A percentile compares a stretch with the other conserved stretches of the same genome.
Evolutionary conservation across 306 rosid species (phyloP).

Genomic region (Casuarina cunninghamiana): DNA sequence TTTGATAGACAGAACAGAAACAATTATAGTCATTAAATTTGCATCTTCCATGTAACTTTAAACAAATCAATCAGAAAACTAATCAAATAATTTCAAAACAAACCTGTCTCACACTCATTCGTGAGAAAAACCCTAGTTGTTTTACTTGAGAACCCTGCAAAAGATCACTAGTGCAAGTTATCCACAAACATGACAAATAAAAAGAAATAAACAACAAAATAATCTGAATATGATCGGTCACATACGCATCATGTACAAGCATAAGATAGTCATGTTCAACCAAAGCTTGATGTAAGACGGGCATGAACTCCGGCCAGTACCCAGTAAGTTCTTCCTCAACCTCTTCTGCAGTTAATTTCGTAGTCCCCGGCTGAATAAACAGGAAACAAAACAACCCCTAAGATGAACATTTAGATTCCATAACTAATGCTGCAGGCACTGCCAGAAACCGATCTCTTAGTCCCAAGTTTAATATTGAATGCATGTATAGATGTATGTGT

Average conservation of each 20-base stretch:
- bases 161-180: background rate
- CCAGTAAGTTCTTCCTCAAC: conserved; percentile 1
- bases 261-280: conserved; percentile 4
- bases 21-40: too few relatives aligned
- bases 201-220: background rate
- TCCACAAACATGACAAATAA: background rate
- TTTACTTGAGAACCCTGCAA: background rate
- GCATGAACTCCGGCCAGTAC: conserved; percentile 9
- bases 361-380: background rate
- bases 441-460: too few relatives aligned
- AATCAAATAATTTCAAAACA: background rate
- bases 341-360: background rate
- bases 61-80: too few relatives aligned
- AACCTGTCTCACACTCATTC: background rate
- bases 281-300: background rate
- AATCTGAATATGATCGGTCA: background rate
- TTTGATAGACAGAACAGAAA: too few relatives aligned
- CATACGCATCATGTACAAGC: conserved; percentile 12
- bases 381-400: background rate
- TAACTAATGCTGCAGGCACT: too few relatives aligned
- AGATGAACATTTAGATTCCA: too few relatives aligned
- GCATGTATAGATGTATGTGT: too few relatives aligned
- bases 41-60: too few relatives aligned
- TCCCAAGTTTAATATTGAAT: too few relatives aligned
- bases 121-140: background rate